Evolutionary conservation across 2,329 filamentous ascomycete species (phyloP).

Genomic region (Alternaria angustiovoidea): DNA sequence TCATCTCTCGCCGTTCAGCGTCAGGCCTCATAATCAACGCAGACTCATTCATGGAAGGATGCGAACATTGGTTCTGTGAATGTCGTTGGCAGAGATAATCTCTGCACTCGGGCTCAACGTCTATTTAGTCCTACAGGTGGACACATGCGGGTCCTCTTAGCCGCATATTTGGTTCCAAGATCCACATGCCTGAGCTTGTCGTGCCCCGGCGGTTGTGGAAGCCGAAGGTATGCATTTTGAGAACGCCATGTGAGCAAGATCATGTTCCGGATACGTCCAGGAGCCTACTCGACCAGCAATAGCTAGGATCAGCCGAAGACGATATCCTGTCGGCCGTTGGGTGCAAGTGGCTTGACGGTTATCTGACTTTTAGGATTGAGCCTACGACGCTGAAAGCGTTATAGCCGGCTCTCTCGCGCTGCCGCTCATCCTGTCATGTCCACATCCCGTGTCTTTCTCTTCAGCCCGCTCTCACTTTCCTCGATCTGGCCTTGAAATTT

Average conservation of each 20-base stretch:
- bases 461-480: constrained; percentile 23
- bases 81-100: constrained; percentile 5
- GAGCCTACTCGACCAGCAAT: not conserved
- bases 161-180: not conserved
- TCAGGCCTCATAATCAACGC: no score
- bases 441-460: constrained; percentile 42
- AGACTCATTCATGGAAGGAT: not conserved
- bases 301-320: not conserved
- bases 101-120: constrained; percentile 7
- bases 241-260: not conserved
- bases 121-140: constrained; percentile 2
- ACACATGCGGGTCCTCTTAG: constrained; percentile 5
- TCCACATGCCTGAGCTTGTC: constrained; percentile 6
- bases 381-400: not conserved
- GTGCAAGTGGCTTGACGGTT: not conserved
- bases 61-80: not conserved
- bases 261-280: not conserved
- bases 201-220: not conserved
- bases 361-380: not conserved
- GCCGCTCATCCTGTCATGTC: constrained; percentile 44
- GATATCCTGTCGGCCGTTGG: not conserved
- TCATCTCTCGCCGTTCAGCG: no score
- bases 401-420: not conserved
- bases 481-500: constrained; percentile 40
- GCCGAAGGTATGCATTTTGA: constrained; percentile 9